Conservation (phyloP, 768 basidiomycete species). For the Leucocoprinus sp. region DNA sequence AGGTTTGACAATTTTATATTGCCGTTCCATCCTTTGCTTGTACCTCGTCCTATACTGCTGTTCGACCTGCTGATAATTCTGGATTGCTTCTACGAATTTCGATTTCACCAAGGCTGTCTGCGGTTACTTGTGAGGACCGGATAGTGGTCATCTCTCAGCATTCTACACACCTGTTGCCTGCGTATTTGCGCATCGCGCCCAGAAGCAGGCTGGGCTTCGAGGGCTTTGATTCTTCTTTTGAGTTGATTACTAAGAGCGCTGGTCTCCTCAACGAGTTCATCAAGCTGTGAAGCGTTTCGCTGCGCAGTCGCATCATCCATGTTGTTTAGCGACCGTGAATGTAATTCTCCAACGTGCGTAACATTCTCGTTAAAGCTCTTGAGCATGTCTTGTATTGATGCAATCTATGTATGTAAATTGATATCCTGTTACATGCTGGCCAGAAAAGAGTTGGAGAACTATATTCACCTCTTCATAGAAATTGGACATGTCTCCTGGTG, state of each 20-base stretch:
- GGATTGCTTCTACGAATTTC: constrained; percentile 81
- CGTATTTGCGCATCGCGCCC: constrained; percentile 67
- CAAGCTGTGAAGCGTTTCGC: constrained; percentile 53
- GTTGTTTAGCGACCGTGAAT: constrained; percentile 68
- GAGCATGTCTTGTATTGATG: constrained; percentile 65
- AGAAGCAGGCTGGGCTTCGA: constrained; percentile 60
- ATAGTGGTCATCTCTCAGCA: neutral
- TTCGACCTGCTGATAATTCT: constrained; percentile 78
- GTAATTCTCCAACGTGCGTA: constrained; percentile 58
- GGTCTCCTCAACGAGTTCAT: constrained; percentile 64
- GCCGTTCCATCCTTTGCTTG: constrained; percentile 76
- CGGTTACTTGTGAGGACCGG: constrained; percentile 5
- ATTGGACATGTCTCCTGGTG: constrained; percentile 51
- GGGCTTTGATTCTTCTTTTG: constrained; percentile 63
- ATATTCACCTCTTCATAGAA: constrained; percentile 67
- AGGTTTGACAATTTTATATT: constrained; percentile 91
- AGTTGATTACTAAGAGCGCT: constrained; percentile 59
- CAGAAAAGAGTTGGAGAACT: neutral
- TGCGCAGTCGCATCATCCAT: constrained; percentile 62
- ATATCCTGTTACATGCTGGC: neutral
- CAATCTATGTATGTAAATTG: constrained; percentile 39
- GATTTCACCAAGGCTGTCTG: constrained; percentile 58
- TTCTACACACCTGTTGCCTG: constrained; percentile 56
- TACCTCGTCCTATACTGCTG: constrained; percentile 71
- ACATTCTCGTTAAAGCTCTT: constrained; percentile 65